phyloP scores from a whole-genome alignment of 202 grass and related monocot species.

The Panicum virgatum region DNA sequence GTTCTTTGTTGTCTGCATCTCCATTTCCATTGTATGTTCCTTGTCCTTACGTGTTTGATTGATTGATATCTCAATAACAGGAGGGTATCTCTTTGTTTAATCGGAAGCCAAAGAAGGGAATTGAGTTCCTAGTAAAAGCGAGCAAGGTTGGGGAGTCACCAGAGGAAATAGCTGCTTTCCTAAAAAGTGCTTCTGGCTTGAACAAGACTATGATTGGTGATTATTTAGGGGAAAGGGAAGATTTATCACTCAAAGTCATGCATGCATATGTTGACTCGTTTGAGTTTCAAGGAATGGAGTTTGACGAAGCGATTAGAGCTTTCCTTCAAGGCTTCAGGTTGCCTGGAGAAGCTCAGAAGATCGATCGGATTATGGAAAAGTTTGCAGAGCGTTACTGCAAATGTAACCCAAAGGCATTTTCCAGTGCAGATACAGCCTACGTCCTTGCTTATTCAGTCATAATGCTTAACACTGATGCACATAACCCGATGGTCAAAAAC shows the following conservation, averaged over 20 bases:
- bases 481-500: conserved; percentile 99
- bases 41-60: conserved; percentile 45
- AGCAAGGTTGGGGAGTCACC: conserved; percentile 83
- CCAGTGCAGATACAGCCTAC: conserved; percentile 98
- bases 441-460: conserved; percentile 99
- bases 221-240: conserved; percentile 99
- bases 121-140: conserved; percentile 90
- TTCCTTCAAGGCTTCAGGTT: conserved; percentile 95
- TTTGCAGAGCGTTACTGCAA: conserved; percentile 96
- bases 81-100: conserved; percentile 98
- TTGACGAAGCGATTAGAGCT: conserved; percentile 94
- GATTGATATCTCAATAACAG: conserved; percentile 64
- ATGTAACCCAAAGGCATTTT: conserved; percentile 95
- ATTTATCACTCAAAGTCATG: conserved; percentile 94
- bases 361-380: conserved; percentile 98
- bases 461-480: conserved; percentile 96
- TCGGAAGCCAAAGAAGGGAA: conserved; percentile 92
- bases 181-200: conserved; percentile 89
- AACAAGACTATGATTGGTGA: conserved; percentile 97
- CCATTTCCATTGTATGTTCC: conserved; percentile 25
- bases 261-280: conserved; percentile 99
- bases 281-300: conserved; percentile 92
- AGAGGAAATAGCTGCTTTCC: conserved; percentile 88
- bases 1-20: conserved; percentile 14
- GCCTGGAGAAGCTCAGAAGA: conserved; percentile 99